Percentiles rank a stretch among this genome's conserved stretches.
Conservation (phyloP, 805 yeast genomes). For the Candida orba region DNA sequence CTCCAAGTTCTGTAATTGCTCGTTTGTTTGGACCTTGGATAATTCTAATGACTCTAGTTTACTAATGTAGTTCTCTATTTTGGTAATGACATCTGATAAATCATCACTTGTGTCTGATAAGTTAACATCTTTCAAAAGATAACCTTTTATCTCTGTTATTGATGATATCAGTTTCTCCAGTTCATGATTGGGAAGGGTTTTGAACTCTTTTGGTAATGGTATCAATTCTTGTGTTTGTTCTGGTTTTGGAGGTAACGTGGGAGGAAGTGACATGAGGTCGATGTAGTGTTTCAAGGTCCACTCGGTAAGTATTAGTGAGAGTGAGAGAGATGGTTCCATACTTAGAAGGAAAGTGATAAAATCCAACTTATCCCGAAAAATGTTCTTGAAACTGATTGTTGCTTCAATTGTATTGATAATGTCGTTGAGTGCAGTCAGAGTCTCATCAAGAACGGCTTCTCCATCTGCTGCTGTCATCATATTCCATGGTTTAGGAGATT, state of each 20-base stretch:
- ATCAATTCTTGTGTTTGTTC: neutral
- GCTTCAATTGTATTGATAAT: neutral
- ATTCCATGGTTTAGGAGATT: slow-evolving; percentile 88
- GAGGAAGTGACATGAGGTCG: neutral
- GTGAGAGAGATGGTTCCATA: neutral
- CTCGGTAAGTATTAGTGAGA: neutral
- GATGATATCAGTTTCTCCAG: slow-evolving; percentile 17
- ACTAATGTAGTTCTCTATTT: slow-evolving; percentile 22
- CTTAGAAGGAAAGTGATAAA: neutral
- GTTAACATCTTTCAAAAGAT: slow-evolving; percentile 20
- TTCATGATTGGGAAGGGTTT: slow-evolving; percentile 16
- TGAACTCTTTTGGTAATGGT: slow-evolving; percentile 4
- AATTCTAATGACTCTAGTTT: slow-evolving; percentile 23
- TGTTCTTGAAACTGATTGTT: neutral
- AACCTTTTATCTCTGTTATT: slow-evolving; percentile 23
- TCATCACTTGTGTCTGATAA: slow-evolving; percentile 19
- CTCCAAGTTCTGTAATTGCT: slow-evolving; percentile 5
- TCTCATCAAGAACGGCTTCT: slow-evolving; percentile 25
- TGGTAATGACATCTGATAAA: slow-evolving; percentile 21
- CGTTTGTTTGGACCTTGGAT: slow-evolving; percentile 20
- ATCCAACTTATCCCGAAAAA: too few species aligned
- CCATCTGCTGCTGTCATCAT: slow-evolving; percentile 66
- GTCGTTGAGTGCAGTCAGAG: slow-evolving; percentile 24
- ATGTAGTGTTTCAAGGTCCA: too few species aligned
- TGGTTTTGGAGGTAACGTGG: slow-evolving; percentile 5